Base-by-base conservation (phyloP, 768 basidiomycete species). In the Tylopilus plumbeoviolaceoides region DNA sequence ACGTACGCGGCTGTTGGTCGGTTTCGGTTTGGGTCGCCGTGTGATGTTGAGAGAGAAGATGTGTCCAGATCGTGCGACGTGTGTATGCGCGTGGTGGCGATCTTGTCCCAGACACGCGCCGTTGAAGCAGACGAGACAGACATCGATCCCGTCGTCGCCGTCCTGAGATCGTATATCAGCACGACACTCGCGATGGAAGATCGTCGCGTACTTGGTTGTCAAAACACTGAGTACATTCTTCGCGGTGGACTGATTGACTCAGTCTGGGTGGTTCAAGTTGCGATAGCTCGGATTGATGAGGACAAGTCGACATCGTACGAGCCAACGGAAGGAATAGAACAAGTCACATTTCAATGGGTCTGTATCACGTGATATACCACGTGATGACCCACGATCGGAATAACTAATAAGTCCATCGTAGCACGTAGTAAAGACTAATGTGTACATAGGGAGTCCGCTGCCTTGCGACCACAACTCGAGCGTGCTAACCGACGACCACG, bases 211-310 rank as follows among this genome's bases (percentile, higher is more conserved):
- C 92, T 82, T 98, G 95, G 62, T 82, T 83, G 69, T 98, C 95
- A 66, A 98, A 99, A 65, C 95, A 99, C 54, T 95, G 93, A 0
- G 95, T 97, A 64, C 95, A 99, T 70, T 98, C 95, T 71, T 97
- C 92, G 8, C 94, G 74, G 60, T 94, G 85, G 0, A 93, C 89
- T 0, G 80, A 79, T 56, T 92, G 86, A 5, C 81, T 84, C 0
- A 86, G 71, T 44, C 70, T 78, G 0, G 91, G 90, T 0, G 74
- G 74, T 33, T 74, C 67, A 0, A 91, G 71, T 12, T 61, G 71
- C 44, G 73, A 65, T 20, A 90, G 67, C 21, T 77, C 69, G 23
- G 63, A 65, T 43, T 80, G 66, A 73, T 89, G 88, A 8, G 74
- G 59, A 69, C 87, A 88, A 50, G 60, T 53, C 20, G 57, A 41